Percentiles rank a stretch among this genome's conserved stretches.
phyloP scores from a whole-genome alignment of 2,329 filamentous ascomycete species.

The Venturia aucupariae region DNA sequence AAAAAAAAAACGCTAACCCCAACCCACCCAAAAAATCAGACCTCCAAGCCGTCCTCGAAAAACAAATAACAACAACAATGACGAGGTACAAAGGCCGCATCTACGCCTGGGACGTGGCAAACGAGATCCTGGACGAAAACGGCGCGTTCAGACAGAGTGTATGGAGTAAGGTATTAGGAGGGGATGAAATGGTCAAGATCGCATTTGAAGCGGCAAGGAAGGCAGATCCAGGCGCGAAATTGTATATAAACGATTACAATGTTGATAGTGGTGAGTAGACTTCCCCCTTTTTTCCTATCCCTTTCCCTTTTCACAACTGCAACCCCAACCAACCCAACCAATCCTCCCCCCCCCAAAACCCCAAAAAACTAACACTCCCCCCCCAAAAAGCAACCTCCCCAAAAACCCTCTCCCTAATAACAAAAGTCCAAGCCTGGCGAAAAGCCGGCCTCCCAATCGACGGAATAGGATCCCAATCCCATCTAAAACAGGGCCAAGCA shows the following conservation, averaged over 20 bases:
- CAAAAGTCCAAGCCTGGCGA: slow-evolving; percentile 55
- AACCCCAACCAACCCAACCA: too few relatives aligned
- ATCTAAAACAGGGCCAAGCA: slow-evolving; percentile 41
- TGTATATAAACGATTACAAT: slow-evolving; percentile 67
- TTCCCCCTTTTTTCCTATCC: too few relatives aligned
- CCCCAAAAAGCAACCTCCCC: slow-evolving; percentile 28
- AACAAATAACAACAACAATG: slow-evolving; percentile 51
- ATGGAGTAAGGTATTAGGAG: slow-evolving; percentile 55
- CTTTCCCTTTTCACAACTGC: too few relatives aligned
- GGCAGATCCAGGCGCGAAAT: slow-evolving; percentile 57
- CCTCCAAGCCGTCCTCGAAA: slow-evolving; percentile 48
- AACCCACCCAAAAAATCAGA: too few relatives aligned
- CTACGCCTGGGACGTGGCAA: slow-evolving; percentile 54
- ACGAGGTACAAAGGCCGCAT: slow-evolving; percentile 55
- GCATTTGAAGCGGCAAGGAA: slow-evolving; percentile 59
- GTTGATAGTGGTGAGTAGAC: slow-evolving; percentile 38
- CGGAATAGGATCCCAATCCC: slow-evolving; percentile 53
- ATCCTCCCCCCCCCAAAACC: slow-evolving; percentile 18
- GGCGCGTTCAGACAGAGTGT: slow-evolving; percentile 51
- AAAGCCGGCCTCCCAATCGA: slow-evolving; percentile 54
- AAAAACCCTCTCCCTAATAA: slow-evolving; percentile 49
- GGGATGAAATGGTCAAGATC: slow-evolving; percentile 60
- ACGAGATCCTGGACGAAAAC: slow-evolving; percentile 55
- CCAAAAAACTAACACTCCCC: slow-evolving; percentile 37
- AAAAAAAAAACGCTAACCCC: too few relatives aligned